Evolutionary conservation across 2,329 filamentous ascomycete genomes (phyloP), one percentile per base, ranked within the genome.

Genomic region (Microascus cirrosus): DNA sequence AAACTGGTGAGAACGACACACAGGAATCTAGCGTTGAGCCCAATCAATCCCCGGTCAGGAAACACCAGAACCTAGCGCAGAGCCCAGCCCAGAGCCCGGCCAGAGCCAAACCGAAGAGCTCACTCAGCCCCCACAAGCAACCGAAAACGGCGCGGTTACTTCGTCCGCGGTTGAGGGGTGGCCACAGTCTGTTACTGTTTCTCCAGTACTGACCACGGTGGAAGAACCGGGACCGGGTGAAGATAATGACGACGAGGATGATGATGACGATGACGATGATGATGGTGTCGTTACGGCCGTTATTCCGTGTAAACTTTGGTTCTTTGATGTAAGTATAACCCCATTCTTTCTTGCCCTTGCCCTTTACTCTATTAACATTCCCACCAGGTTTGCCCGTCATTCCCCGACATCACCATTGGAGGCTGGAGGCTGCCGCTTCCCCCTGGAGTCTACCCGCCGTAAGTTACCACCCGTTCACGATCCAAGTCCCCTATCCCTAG

Each of bases 271-370:
- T 7, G 51, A 53, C 24, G 25, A 32, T n/a, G 22, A 34, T 24
- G 51, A 34, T 15, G 11, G 24, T 25, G 25, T 53, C 28, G 15
- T 28, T 53, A 24, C 22, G 6, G 51, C 22, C 51, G 15, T 53
- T 53, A 53, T 53, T 53, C 51, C 51, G 4, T 53, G 51, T n/a
- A 53, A 32, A 15, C 51, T 53, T 25, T 53, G 51, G 51, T 53
- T 53, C 32, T 53, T 53, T 25, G 28, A 53, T 53, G 51, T 53
- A 28, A 53, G 51, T 53, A 32, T 25, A 15, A 53, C 32, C 25
- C 15, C 1, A 15, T n/a, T n/a, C 3, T 13, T 11, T 34, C 20
- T 53, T 25, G 25, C 32, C 24, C 22, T 25, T 53, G n/a, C n/a
- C n/a, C n/a, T n/a, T 12, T 53, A 34, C 10, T 32, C 51, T 10